Evolutionary conservation across 129 eudicot genomes (phyloP).

Genomic region (Flaveria ramosissima): DNA sequence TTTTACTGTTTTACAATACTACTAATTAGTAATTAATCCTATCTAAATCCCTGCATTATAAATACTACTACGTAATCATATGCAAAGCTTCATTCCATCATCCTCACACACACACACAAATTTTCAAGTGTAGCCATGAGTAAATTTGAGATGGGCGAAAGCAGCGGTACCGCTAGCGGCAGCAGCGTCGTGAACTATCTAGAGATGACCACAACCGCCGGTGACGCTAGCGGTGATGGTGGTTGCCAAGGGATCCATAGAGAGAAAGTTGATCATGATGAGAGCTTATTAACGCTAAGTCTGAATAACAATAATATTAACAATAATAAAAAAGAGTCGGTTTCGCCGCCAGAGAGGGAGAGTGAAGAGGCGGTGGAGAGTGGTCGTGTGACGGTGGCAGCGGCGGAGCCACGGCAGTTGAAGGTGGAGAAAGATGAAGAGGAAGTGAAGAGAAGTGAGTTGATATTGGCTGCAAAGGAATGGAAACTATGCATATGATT

Average conservation of each 20-base stretch:
- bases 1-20: no score
- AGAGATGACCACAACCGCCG: no score
- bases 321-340: not conserved
- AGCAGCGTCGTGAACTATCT: no score
- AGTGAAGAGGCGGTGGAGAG: not conserved
- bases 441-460: not conserved
- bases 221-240: not conserved
- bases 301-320: not conserved
- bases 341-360: no score
- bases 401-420: not conserved
- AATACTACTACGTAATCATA: no score
- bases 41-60: no score
- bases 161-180: no score
- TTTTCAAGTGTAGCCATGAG: no score
- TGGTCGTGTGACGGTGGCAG: not conserved
- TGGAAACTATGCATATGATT: not conserved
- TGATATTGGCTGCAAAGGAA: slow-evolving; percentile 27
- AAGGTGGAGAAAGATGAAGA: not conserved
- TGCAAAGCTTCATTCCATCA: no score
- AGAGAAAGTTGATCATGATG: not conserved
- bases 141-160: no score
- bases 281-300: not conserved
- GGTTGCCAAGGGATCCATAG: slow-evolving; percentile 30
- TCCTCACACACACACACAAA: no score
- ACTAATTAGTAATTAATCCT: no score